A percentile compares a stretch with the other conserved stretches of the same genome.
These are phyloP conservation scores for Eucalyptus virginea DNA, from an alignment of 345 rosid species.

Conservation along the genomic window DNA sequence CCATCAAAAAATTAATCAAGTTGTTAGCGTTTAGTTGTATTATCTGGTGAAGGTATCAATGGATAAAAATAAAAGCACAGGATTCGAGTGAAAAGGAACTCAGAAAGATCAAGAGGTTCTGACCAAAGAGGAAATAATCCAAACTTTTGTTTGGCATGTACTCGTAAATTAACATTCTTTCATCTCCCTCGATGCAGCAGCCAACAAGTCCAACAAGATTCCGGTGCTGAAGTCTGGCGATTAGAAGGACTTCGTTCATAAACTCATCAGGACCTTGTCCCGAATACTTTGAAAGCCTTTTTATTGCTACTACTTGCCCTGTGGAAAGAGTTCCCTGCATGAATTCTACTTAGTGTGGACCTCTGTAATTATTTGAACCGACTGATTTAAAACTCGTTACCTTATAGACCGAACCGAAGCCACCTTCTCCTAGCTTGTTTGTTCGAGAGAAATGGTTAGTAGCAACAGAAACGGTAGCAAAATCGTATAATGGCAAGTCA, in stretches of 20 bases:
- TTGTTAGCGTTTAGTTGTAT: neutral
- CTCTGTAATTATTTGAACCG: neutral
- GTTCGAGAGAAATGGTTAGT: neutral
- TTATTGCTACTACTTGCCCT: neutral
- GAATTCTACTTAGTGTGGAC: neutral
- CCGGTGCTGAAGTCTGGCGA: neutral
- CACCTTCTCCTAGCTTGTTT: neutral
- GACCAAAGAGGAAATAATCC: neutral
- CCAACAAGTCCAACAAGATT: neutral
- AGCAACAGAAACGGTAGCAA: neutral
- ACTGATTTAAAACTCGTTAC: neutral
- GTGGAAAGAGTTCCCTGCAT: neutral
- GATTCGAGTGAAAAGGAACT: neutral
- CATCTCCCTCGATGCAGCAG: neutral
- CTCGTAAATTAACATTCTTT: neutral
- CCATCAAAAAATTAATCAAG: neutral
- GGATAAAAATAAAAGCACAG: neutral
- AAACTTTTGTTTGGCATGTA: neutral
- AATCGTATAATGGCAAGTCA: neutral
- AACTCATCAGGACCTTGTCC: neutral
- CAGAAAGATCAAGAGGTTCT: neutral
- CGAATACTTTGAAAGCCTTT: neutral
- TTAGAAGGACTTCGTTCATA: neutral
- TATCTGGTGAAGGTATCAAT: neutral
- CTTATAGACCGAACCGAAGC: neutral